phyloP scores from a whole-genome alignment of 768 basidiomycete species.

The Lactarius hatsudake region DNA sequence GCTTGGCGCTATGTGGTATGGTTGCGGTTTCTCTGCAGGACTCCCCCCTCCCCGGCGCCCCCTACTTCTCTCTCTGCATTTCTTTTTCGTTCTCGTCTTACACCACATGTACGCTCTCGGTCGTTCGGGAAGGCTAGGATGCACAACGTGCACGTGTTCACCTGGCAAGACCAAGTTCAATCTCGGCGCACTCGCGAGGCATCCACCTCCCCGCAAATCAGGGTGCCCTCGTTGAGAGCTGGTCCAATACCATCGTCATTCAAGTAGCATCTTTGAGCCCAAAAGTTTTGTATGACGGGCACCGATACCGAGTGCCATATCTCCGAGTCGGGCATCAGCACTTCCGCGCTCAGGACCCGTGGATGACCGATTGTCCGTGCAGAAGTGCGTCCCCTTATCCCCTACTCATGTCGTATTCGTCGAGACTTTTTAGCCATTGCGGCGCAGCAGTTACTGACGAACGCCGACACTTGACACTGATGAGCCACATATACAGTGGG shows the following conservation, averaged over 20 bases:
- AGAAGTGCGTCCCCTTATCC: conserved; percentile 12
- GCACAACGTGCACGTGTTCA: background rate
- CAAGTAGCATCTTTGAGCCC: background rate
- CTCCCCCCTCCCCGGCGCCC: background rate
- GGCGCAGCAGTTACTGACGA: background rate
- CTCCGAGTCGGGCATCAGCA: background rate
- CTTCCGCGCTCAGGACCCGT: background rate
- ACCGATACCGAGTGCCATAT: background rate
- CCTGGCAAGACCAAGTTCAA: background rate
- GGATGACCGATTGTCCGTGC: background rate
- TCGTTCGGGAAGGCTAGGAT: background rate
- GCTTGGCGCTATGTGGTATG: background rate
- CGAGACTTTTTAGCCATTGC: conserved; percentile 4
- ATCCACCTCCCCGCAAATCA: background rate
- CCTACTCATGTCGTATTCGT: conserved; percentile 4
- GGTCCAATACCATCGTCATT: background rate
- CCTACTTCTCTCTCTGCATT: background rate
- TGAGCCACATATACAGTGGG: background rate
- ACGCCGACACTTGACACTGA: background rate
- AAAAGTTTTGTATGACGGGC: background rate
- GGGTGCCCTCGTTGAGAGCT: background rate
- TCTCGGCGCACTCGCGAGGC: background rate
- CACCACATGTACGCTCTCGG: background rate
- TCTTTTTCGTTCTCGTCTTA: background rate
- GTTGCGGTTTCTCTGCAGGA: background rate